A percentile compares a stretch with the other conserved stretches of the same genome.
phyloP scores from a whole-genome alignment of 2,329 filamentous ascomycete genomes.

The Claviceps sp. region DNA sequence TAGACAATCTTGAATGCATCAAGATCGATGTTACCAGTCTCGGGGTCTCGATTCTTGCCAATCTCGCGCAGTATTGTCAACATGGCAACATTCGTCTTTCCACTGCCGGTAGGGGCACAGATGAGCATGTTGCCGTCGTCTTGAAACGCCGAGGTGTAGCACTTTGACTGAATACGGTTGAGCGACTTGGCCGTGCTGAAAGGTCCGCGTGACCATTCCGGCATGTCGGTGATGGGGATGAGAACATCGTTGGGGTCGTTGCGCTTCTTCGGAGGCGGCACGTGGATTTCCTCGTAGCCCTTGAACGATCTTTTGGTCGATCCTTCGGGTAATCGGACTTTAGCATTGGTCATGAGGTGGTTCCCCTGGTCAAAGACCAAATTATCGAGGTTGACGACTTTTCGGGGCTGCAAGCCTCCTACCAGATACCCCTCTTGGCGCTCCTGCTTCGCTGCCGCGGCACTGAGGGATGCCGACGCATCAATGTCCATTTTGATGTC shows the following conservation, averaged over 20 bases:
- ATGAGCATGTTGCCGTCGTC: constrained; percentile 97
- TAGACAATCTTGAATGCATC: constrained; percentile 98
- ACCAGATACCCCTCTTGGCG: constrained; percentile 55
- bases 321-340: constrained; percentile 82
- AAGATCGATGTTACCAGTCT: constrained; percentile 86
- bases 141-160: constrained; percentile 79
- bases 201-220: constrained; percentile 78
- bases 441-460: constrained; percentile 35
- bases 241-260: constrained; percentile 67
- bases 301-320: constrained; percentile 94
- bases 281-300: constrained; percentile 96
- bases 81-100: constrained; percentile 98
- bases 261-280: constrained; percentile 81
- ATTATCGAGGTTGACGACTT: constrained; percentile 87
- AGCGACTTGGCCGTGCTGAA: constrained; percentile 79
- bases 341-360: constrained; percentile 98
- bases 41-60: constrained; percentile 79
- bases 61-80: constrained; percentile 90
- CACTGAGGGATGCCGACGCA: constrained; percentile 46
- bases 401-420: constrained; percentile 74
- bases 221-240: constrained; percentile 75
- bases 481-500: constrained; percentile 96
- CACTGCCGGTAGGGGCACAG: constrained; percentile 91
- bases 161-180: constrained; percentile 92
- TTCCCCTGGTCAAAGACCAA: constrained; percentile 96